phyloP scores from a whole-genome alignment of 2,329 filamentous ascomycete species.

The Hymenoscyphus salicellus region DNA sequence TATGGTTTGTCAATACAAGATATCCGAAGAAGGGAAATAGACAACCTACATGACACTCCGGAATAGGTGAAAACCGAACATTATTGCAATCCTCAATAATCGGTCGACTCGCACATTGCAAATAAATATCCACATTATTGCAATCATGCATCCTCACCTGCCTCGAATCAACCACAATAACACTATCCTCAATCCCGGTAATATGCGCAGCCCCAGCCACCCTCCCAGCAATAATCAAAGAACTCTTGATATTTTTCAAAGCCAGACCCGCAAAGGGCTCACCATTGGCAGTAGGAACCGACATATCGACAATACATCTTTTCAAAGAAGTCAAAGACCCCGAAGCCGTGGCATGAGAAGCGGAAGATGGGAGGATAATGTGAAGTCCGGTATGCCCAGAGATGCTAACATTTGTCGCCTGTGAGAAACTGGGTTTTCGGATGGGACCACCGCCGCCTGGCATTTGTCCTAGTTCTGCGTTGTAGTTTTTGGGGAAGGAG shows the following conservation, averaged over 20 bases:
- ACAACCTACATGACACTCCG: constrained; percentile 61
- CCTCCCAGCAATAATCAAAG: constrained; percentile 73
- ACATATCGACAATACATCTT: constrained; percentile 77
- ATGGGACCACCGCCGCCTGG: constrained; percentile 39
- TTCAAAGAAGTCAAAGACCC: constrained; percentile 68
- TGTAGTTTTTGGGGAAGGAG: constrained; percentile 50
- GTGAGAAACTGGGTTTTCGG: constrained; percentile 62
- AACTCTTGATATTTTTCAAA: constrained; percentile 66
- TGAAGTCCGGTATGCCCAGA: constrained; percentile 65
- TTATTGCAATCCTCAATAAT: constrained; percentile 87
- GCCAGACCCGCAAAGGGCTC: constrained; percentile 68
- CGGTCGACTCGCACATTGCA: constrained; percentile 76
- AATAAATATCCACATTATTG: constrained; percentile 74
- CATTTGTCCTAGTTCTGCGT: constrained; percentile 49
- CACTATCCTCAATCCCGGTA: constrained; percentile 67
- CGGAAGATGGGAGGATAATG: constrained; percentile 72
- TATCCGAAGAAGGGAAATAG: not conserved
- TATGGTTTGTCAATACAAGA: constrained; percentile 18
- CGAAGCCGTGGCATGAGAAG: constrained; percentile 67
- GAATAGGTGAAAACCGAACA: constrained; percentile 77
- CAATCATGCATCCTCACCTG: constrained; percentile 94
- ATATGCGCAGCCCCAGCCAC: constrained; percentile 81
- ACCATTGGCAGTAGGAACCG: constrained; percentile 57
- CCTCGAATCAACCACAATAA: constrained; percentile 75
- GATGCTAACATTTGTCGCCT: constrained; percentile 60